Evolutionary conservation across 345 rosid genomes (phyloP).

Genomic region (Populus ilicifolia): DNA sequence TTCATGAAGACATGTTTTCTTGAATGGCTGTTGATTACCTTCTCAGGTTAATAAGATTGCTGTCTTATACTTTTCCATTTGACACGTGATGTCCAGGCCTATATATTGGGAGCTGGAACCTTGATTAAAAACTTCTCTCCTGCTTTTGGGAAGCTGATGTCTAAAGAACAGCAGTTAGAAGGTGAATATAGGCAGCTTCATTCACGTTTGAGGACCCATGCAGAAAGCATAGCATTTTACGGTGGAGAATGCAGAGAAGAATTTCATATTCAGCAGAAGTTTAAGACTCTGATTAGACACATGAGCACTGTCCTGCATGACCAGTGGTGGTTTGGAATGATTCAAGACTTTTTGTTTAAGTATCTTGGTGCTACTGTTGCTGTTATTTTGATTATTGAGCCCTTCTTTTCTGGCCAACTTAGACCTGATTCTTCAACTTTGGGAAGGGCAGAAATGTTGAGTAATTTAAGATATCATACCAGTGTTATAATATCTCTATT

Average conservation of each 20-base stretch:
- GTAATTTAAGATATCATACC: conserved; percentile 98
- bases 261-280: conserved; percentile 81
- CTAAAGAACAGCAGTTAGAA: conserved; percentile 91
- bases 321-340: conserved; percentile 99
- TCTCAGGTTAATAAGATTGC: background rate
- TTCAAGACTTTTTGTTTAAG: conserved; percentile 91
- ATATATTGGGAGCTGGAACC: conserved; percentile 86
- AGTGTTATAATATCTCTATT: conserved; percentile 90
- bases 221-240: conserved; percentile 97
- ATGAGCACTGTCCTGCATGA: conserved; percentile 77
- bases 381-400: conserved; percentile 87
- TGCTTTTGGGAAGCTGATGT: conserved; percentile 88
- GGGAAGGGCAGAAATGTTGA: conserved; percentile 96
- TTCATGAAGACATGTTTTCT: background rate
- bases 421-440: conserved; percentile 83
- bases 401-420: conserved; percentile 88
- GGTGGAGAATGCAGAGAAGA: conserved; percentile 94
- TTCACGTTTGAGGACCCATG: conserved; percentile 94
- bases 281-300: conserved; percentile 68
- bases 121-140: conserved; percentile 88
- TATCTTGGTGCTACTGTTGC: conserved; percentile 98
- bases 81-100: conserved; percentile 52
- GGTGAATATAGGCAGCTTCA: conserved; percentile 97
- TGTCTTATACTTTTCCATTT: background rate
- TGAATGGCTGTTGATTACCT: conserved; percentile 2